These are phyloP conservation scores for Podila epigama DNA, from an alignment of 192 early-diverging fungal species.

Conservation along the genomic window DNA sequence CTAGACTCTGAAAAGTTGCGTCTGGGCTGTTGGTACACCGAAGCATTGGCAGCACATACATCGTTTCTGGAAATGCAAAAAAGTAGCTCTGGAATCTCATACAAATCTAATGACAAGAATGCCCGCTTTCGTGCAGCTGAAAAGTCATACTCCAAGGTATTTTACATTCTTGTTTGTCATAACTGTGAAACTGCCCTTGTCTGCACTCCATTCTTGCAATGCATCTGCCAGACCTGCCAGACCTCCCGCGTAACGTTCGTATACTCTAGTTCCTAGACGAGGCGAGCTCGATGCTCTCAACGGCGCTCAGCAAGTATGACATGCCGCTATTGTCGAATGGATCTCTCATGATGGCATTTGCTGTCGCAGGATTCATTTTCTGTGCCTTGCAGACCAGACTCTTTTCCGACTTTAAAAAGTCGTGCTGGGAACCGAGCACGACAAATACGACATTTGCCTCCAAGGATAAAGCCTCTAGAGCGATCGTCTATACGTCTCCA, in stretches of 20 bases:
- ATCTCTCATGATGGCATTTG: slow-evolving; percentile 43
- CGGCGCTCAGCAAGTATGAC: slow-evolving; percentile 49
- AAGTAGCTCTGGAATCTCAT: neutral
- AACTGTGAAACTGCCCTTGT: no score
- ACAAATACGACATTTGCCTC: neutral
- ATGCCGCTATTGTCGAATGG: slow-evolving; percentile 43
- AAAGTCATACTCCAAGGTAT: slow-evolving; percentile 20
- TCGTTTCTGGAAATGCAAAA: slow-evolving; percentile 23
- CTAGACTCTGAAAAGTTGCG: slow-evolving; percentile 16
- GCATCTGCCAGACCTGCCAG: no score
- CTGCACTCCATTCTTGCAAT: no score
- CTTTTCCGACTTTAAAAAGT: slow-evolving; percentile 17
- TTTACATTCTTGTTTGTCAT: neutral
- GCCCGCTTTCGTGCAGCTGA: slow-evolving; percentile 8
- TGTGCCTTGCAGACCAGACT: slow-evolving; percentile 36
- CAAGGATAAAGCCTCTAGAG: no score
- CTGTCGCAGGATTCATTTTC: slow-evolving; percentile 23
- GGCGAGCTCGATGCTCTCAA: slow-evolving; percentile 40
- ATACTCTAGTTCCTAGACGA: slow-evolving; percentile 51
- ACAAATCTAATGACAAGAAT: neutral
- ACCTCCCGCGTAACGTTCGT: no score
- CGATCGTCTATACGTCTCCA: neutral
- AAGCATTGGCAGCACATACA: slow-evolving; percentile 33
- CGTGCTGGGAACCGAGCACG: slow-evolving; percentile 17
- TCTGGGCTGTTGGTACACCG: slow-evolving; percentile 39